phyloP scores from a whole-genome alignment of 2,329 filamentous ascomycete genomes.

The Aureobasidium leucospermi region DNA sequence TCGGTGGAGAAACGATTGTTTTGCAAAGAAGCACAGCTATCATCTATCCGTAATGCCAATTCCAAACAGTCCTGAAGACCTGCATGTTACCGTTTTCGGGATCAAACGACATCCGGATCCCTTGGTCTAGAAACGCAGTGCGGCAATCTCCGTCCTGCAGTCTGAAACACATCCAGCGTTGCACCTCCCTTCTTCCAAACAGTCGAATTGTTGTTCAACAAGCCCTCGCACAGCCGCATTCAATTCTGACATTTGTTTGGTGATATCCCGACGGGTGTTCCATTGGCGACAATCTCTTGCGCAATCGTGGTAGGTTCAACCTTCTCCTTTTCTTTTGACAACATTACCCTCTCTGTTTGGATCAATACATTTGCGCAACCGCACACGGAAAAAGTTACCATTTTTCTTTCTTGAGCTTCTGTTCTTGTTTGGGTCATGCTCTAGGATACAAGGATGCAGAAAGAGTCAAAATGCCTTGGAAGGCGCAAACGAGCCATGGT shows the following conservation, averaged over 20 bases:
- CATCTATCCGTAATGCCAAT: background rate
- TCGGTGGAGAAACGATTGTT: background rate
- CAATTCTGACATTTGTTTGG: background rate
- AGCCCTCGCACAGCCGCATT: background rate
- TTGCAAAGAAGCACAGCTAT: background rate
- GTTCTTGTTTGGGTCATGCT: background rate
- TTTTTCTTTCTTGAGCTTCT: background rate
- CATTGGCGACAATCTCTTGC: background rate
- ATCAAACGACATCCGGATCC: background rate
- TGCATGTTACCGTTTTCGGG: background rate
- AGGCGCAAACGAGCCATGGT: background rate
- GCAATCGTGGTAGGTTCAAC: background rate
- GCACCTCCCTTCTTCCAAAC: constrained; percentile 7
- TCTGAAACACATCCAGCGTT: background rate
- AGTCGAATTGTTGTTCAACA: constrained; percentile 12
- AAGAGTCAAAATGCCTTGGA: background rate
- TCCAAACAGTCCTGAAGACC: background rate
- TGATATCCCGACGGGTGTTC: background rate
- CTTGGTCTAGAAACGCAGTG: no score
- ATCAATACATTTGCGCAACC: background rate
- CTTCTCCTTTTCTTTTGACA: background rate
- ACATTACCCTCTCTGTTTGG: background rate
- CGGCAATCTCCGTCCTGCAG: constrained; percentile 1
- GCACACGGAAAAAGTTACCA: background rate
- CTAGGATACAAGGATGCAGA: background rate